phyloP scores from a whole-genome alignment of 2,329 filamentous ascomycete species.

The Thielaviopsis ethacetica region DNA sequence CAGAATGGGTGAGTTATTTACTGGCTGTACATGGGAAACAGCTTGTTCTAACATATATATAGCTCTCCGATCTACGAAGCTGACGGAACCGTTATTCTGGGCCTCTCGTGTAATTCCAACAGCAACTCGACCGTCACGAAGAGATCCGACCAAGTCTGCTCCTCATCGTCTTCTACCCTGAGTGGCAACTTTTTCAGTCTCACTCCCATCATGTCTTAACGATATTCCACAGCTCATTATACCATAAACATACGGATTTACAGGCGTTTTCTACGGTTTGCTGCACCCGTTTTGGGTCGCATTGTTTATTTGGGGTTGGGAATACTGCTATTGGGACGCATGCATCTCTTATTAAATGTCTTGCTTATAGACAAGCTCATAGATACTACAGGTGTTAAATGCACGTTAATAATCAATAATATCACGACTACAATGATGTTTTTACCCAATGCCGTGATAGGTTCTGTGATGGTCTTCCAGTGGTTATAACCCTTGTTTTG shows the following conservation, averaged over 20 bases:
- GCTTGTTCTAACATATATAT: background rate
- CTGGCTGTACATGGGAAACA: background rate
- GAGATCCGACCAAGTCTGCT: background rate
- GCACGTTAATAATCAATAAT: background rate
- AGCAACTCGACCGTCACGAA: background rate
- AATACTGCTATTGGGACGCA: background rate
- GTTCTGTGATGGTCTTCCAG: no score
- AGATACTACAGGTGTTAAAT: background rate
- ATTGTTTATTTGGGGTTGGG: background rate
- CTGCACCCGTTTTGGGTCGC: background rate
- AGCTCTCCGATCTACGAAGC: conserved; percentile 13
- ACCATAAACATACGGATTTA: background rate
- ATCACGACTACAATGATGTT: background rate
- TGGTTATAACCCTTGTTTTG: no score
- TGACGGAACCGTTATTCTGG: conserved; percentile 12
- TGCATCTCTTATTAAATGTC: background rate
- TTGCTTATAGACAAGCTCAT: background rate
- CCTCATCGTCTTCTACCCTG: background rate
- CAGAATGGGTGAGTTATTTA: conserved; percentile 20
- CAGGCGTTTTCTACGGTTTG: background rate
- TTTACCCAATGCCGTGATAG: no score
- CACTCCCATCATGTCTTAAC: background rate
- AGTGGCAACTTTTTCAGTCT: conserved; percentile 8
- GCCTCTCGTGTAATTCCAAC: conserved; percentile 9
- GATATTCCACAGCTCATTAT: background rate